Evolutionary conservation across 2,329 filamentous ascomycete genomes (phyloP), one percentile per base, ranked within the genome.

Genomic region (Emergomyces africanus): DNA sequence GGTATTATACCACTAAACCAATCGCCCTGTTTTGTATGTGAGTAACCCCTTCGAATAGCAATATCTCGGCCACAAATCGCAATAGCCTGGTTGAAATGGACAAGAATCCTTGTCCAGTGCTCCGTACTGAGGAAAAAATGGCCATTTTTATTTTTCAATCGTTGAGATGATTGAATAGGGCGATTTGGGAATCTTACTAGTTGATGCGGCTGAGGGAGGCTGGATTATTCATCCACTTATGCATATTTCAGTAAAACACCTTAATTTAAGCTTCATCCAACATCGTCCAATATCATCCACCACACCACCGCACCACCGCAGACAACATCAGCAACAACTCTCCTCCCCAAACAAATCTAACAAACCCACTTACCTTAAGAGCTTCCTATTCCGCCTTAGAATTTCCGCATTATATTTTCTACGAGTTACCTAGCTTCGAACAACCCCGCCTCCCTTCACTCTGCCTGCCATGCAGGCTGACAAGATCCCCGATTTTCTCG

Each of bases 401-500:
- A 44, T 9, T 20, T 23, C 14, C 30, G 1, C 4, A 33, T 33
- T 30, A 20, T 42, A 42, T 39, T 42, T 30, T n/a, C n/a, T 18
- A 55, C 20, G 12, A 3, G 6, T 30, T 25, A 39, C 39, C 28
- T 37, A 57, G 15, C 42, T 50, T 25, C 23, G 9, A 18, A 57
- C 10, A 39, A 23, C 42, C 33, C n/a, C 55, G 50, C 30, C 12
- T 48, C 28, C 58, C 18, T 5, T 10, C 30, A 28, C 25, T 57
- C 54, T 37, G 58, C 67, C 63, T 64, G 70, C 67, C 67, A 96
- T 95, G 89, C 90, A 88, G 74, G 81, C 84, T 77, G 89, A 95
- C 74, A 84, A 86, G 70, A 94, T 97, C 74, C 83, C 89, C 71
- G 89, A 95, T 74, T 95, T 97, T 77, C 87, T 99, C 64, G 84